Evolutionary conservation across 2,329 filamentous ascomycete genomes (phyloP).

Genomic region (Claviceps purpurea): DNA sequence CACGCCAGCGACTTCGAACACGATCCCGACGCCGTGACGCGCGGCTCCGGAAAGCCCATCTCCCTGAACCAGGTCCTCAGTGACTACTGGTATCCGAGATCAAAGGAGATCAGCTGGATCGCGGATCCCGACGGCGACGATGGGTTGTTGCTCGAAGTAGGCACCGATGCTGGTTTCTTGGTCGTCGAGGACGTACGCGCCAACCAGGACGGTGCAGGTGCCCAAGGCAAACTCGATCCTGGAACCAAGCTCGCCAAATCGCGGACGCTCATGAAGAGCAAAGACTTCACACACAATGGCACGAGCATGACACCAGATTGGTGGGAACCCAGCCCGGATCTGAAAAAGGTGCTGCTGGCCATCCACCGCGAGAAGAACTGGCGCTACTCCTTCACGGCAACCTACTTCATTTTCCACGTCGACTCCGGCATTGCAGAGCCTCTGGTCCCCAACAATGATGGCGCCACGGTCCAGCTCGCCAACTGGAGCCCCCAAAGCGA

Average conservation of each 20-base stretch:
- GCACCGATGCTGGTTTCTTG: conserved; percentile 58
- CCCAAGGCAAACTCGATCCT: conserved; percentile 17
- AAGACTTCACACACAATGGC: conserved; percentile 46
- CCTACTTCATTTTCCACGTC: conserved; percentile 90
- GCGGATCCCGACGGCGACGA: conserved; percentile 63
- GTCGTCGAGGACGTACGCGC: conserved; percentile 75
- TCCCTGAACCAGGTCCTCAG: conserved; percentile 57
- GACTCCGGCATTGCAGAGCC: conserved; percentile 63
- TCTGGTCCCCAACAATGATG: conserved; percentile 54
- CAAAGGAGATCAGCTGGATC: conserved; percentile 64
- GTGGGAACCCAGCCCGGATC: conserved; percentile 65
- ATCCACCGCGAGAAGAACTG: conserved; percentile 65
- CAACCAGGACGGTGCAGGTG: conserved; percentile 15
- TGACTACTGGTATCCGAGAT: conserved; percentile 51
- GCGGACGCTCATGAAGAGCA: conserved; percentile 62
- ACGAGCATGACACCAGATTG: conserved; percentile 41
- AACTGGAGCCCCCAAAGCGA: conserved; percentile 82
- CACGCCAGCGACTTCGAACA: conserved; percentile 49
- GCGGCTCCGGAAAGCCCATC: conserved; percentile 57
- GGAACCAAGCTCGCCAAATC: conserved; percentile 28
- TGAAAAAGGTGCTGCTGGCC: conserved; percentile 75
- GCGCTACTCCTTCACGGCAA: conserved; percentile 76
- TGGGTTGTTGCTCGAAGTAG: conserved; percentile 68
- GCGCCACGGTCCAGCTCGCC: conserved; percentile 65
- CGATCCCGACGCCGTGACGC: conserved; percentile 51